Evolutionary conservation across 2,329 filamentous ascomycete genomes (phyloP), one percentile per base, ranked within the genome.

Genomic region (Colletotrichum neosansevieriae): DNA sequence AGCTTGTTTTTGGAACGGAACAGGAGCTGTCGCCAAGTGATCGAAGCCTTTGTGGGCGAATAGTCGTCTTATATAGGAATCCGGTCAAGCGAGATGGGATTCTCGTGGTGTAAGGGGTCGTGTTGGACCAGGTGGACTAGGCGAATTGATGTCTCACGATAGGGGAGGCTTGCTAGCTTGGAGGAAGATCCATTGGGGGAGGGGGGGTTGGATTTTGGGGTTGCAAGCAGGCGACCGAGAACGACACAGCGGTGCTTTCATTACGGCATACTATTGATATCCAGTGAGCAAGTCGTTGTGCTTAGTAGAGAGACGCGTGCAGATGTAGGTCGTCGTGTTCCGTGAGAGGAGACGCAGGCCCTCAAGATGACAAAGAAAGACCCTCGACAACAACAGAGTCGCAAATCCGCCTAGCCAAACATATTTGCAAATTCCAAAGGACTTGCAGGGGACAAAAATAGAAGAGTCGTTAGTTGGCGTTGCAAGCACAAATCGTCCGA

Each of bases 51-150:
- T 29, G n/a, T 19, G 45, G 51, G 51, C 19, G 29, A n/a, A 32
- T 6, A 19, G 32, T 21, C 21, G 29, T 13, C 6, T 54, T 40
- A 54, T 40, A 54, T 40, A 54, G 12, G n/a, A 36, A 21, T 38
- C 29, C 32, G 34, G 32, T 32, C 51, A 54, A 54, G 51, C 51
- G 51, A 54, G 51, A 54, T 54, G 34, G 51, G n/a, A 54, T 54
- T 36, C 17, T 13, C 17, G 34, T 7, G n/a, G 51, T 7, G 34
- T 29, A 54, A 32, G 51, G 51, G 51, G 51, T 54, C 11, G 40
- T 54, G 51, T 54, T 40, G 51, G 32, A 17, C 32, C 7, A 13
- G 32, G 29, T 54, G 51, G 51, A 19, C 42, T 11, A 2, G 49
- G 50, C 32, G 50, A 51, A 21, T 21, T 9, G 50, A 36, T 34